phyloP scores from a whole-genome alignment of 345 rosid genomes.

The Aurinia saxatilis region DNA sequence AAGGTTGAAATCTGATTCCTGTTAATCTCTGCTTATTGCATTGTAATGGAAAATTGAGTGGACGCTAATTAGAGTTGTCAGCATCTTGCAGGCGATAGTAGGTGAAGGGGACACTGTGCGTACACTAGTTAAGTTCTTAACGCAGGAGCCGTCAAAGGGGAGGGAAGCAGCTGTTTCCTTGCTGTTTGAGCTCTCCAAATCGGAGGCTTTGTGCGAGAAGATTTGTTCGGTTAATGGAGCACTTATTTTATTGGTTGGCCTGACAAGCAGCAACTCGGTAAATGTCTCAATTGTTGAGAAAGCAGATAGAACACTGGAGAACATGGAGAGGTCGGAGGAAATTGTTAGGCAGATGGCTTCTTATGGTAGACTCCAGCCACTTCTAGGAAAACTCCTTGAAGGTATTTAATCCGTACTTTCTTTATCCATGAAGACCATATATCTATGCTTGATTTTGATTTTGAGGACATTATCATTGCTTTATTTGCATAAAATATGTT shows the following conservation, averaged over 20 bases:
- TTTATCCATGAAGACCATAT: neutral
- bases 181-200: conserved; percentile 89
- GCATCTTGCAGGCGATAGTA: conserved; percentile 60
- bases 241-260: conserved; percentile 84
- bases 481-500: neutral
- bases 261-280: conserved; percentile 86
- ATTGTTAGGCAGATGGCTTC: conserved; percentile 96
- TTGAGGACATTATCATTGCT: neutral
- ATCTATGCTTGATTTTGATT: neutral
- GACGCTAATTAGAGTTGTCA: conserved; percentile 18
- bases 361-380: conserved; percentile 84
- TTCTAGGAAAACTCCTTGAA: conserved; percentile 72
- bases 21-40: conserved; percentile 4
- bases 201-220: conserved; percentile 78
- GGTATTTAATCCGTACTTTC: conserved; percentile 37
- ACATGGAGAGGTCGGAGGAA: conserved; percentile 70
- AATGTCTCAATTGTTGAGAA: conserved; percentile 70
- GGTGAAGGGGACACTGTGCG: conserved; percentile 94
- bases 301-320: conserved; percentile 79
- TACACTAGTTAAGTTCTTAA: conserved; percentile 78
- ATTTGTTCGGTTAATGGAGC: conserved; percentile 93
- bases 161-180: conserved; percentile 91
- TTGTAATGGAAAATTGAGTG: neutral
- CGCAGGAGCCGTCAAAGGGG: conserved; percentile 78
- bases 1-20: conserved; percentile 50